Conservation (phyloP, 768 basidiomycete species). For the Wakefieldia striispora region DNA sequence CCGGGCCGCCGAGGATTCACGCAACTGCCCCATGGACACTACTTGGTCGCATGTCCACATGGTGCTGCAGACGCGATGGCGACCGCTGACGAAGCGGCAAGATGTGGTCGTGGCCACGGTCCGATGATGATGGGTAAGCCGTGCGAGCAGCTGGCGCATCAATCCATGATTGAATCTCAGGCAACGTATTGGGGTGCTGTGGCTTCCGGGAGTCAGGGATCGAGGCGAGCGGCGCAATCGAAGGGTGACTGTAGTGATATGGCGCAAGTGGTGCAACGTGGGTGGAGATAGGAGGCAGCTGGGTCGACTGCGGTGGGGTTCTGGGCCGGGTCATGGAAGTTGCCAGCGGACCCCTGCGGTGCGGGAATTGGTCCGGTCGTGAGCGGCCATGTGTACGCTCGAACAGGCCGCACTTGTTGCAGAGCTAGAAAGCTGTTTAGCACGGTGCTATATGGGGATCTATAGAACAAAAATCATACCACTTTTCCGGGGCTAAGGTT, state of each 20-base stretch:
- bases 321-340: conserved; percentile 45
- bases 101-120: conserved; percentile 31
- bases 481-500: conserved; percentile 83
- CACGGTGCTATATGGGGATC: conserved; percentile 1
- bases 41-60: conserved; percentile 31
- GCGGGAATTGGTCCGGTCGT: conserved; percentile 77
- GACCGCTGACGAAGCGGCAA: conserved; percentile 33
- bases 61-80: conserved; percentile 32
- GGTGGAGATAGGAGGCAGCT: conserved; percentile 45
- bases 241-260: conserved; percentile 52
- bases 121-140: conserved; percentile 28
- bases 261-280: conserved; percentile 41
- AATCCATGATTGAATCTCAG: conserved; percentile 50
- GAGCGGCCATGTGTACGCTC: conserved; percentile 79
- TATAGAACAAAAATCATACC: conserved; percentile 29
- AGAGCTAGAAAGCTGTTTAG: conserved; percentile 32
- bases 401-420: conserved; percentile 73
- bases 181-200: conserved; percentile 38
- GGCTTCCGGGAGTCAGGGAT: conserved; percentile 35
- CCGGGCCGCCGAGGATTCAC: conserved; percentile 21
- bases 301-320: conserved; percentile 46
- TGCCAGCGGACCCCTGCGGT: conserved; percentile 71
- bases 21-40: conserved; percentile 32
- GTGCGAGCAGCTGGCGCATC: conserved; percentile 31
- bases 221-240: conserved; percentile 45